A percentile compares a stretch with the other conserved stretches of the same genome.
phyloP scores from a whole-genome alignment of 2,329 filamentous ascomycete species.

The Aspergillus piperis region DNA sequence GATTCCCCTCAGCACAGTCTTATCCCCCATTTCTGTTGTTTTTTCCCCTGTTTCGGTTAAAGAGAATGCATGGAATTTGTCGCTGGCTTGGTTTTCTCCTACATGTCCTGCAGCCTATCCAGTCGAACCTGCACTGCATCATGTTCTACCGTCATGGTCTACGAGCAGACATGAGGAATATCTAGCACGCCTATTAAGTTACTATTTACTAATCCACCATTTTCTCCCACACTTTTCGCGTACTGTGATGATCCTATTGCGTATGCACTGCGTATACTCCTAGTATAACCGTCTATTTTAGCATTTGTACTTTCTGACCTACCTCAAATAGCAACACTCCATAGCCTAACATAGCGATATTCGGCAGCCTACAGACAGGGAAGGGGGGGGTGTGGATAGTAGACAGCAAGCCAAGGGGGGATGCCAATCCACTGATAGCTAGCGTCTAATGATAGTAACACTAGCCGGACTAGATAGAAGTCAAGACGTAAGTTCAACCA shows the following conservation, averaged over 20 bases:
- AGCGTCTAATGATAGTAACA: constrained; percentile 6
- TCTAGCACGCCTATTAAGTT: background rate
- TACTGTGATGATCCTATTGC: background rate
- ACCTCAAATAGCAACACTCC: background rate
- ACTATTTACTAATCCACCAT: background rate
- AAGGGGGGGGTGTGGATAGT: background rate
- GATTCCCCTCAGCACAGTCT: constrained; percentile 29
- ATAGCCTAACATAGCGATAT: background rate
- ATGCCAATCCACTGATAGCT: background rate
- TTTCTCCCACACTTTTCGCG: background rate
- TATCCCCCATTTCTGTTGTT: constrained; percentile 21
- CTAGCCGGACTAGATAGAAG: background rate
- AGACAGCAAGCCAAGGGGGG: background rate
- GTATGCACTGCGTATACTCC: background rate
- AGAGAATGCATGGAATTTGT: constrained; percentile 38
- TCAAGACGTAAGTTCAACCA: background rate
- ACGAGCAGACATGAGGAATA: background rate
- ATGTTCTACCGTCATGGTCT: background rate
- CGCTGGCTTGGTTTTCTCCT: constrained; percentile 15
- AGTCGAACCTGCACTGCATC: background rate
- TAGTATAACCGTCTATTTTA: background rate
- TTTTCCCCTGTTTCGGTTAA: constrained; percentile 27
- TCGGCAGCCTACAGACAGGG: background rate
- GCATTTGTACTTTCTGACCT: background rate
- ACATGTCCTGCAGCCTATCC: background rate